phyloP scores from a whole-genome alignment of 441 rosid genomes.

The Gossypium lobatum region DNA sequence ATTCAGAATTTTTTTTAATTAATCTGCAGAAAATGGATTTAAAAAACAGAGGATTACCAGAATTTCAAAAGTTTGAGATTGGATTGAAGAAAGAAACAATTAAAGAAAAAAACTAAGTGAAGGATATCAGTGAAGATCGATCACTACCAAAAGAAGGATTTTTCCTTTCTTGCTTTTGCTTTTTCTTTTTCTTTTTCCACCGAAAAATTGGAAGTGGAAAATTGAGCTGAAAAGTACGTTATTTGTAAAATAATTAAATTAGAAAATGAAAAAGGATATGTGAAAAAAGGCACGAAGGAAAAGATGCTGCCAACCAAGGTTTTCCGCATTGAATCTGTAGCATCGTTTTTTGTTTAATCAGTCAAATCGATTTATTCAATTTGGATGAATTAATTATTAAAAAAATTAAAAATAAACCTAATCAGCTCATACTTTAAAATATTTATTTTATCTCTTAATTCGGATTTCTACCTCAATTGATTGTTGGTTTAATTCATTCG shows the following conservation, averaged over 20 bases:
- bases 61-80: neutral
- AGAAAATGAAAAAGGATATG: too few species aligned
- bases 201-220: conserved; percentile 24
- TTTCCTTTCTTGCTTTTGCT: conserved; percentile 30
- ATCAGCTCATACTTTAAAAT: too few species aligned
- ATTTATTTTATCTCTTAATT: too few species aligned
- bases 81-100: neutral
- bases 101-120: neutral
- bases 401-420: too few species aligned
- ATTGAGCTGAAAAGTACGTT: conserved; percentile 13
- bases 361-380: too few species aligned
- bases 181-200: conserved; percentile 7
- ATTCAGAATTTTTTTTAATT: neutral
- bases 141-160: neutral
- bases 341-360: too few species aligned
- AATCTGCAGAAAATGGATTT: neutral
- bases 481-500: too few species aligned
- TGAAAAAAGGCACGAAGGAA: too few species aligned
- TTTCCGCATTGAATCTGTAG: too few species aligned
- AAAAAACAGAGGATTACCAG: neutral
- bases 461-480: fast-evolving
- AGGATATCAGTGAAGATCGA: neutral
- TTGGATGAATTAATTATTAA: too few species aligned
- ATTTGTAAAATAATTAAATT: neutral
- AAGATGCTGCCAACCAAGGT: too few species aligned